Evolutionary conservation across 805 yeast species (phyloP).

Genomic region (Ogataea henricii): DNA sequence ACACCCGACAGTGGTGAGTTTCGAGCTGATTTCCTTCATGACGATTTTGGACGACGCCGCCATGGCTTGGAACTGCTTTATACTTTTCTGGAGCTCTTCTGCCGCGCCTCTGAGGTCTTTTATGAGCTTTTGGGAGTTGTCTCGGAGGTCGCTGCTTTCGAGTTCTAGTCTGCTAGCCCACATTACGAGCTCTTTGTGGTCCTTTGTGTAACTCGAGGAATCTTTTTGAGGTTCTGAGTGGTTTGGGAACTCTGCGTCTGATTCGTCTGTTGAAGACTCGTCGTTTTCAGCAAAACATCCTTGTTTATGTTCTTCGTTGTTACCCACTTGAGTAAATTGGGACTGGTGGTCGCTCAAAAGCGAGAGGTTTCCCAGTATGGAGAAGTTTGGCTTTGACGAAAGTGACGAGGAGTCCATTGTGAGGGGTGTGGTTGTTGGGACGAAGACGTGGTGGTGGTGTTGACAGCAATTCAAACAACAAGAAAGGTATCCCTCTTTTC

Average conservation of each 20-base stretch:
- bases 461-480: background rate
- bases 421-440: background rate
- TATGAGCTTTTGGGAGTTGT: conserved; percentile 26
- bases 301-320: background rate
- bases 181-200: conserved; percentile 34
- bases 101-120: conserved; percentile 16
- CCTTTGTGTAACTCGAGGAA: conserved; percentile 15
- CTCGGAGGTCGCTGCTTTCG: conserved; percentile 47
- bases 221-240: background rate
- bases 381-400: conserved; percentile 6
- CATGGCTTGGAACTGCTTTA: conserved; percentile 11
- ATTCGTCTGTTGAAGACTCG: conserved; percentile 18
- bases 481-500: conserved; percentile 5
- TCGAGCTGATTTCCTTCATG: conserved; percentile 14
- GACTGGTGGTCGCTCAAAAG: conserved; percentile 5
- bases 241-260: conserved; percentile 9
- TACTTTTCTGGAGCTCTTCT: conserved; percentile 10
- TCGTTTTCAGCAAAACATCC: conserved; percentile 6
- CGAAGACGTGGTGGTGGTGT: no score
- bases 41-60: conserved; percentile 14
- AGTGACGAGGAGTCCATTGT: conserved; percentile 10
- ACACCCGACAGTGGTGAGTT: conserved; percentile 10
- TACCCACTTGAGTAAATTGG: conserved; percentile 10
- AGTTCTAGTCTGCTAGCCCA: conserved; percentile 56
- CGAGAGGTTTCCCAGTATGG: conserved; percentile 9